Evolutionary conservation across 306 rosid species (phyloP), one percentile per base, ranked within the genome.

Genomic region (Castanopsis chinensis): DNA sequence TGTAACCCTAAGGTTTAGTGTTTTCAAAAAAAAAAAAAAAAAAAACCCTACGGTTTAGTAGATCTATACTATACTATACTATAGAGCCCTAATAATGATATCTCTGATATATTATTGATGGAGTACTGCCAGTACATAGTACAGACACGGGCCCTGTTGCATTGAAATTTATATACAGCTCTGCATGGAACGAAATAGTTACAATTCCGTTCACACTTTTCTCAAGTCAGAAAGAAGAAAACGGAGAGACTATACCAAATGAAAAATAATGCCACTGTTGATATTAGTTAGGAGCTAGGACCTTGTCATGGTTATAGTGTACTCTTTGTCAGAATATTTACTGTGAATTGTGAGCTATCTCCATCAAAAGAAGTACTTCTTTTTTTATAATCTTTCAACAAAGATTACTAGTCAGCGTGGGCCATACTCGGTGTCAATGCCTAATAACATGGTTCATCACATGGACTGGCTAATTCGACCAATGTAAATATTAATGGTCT

Each of bases 81-180:
- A 20, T 37, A 43, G 45, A 81, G 80, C 84, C 20, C 30, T 51
- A 75, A 19, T 57, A 57, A 75, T 20, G 54, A 20, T 41, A 41
- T 25, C 23, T 55, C 60, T 73, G 69, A 19, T n/a, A 30, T 21
- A 13, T 63, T 2, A 41, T 3, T 45, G 20, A 43, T 32, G 59
- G 5, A 54, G 53, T 3, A 49, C 43, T 49, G 53, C 53, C 53
- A 49, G 17, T 49, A 49, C 53, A 49, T 12, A 49, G 53, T 49
- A 49, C 53, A 49, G 17, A 49, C 53, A 49, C 53, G 53, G 53
- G 53, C 53, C 17, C 53, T 49, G 17, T 49, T 49, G 53, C 53
- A 49, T 49, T 3, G 53, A 49, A 49, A 49, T 49, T 49, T 49
- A 10, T 49, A 49, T 49, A 49, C 53, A 13, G 53, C 53, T 12